These are phyloP conservation scores for Phytopythium sindhum DNA, from an alignment of 352 stramenopile species.

Conservation along the genomic window DNA sequence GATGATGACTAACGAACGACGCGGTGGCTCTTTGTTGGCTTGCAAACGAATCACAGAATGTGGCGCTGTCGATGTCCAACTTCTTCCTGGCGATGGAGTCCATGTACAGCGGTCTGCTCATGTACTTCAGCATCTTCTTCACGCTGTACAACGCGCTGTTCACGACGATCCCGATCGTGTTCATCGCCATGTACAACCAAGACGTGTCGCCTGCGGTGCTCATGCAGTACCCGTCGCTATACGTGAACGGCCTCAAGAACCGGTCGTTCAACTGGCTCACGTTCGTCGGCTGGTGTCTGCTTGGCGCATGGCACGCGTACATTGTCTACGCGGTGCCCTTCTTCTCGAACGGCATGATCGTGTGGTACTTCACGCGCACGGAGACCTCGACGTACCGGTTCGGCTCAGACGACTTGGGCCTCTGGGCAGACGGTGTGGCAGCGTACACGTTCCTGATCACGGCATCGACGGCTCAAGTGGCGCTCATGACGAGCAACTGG, in stretches of 20 bases:
- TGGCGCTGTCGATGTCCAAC: slow-evolving; percentile 80
- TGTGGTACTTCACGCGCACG: slow-evolving; percentile 75
- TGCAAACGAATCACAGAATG: slow-evolving; percentile 28
- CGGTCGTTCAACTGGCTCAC: slow-evolving; percentile 88
- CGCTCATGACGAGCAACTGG: slow-evolving; percentile 89
- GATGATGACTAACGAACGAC: background rate
- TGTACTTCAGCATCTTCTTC: slow-evolving; percentile 90
- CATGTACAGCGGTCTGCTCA: slow-evolving; percentile 86
- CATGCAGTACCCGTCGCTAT: slow-evolving; percentile 89
- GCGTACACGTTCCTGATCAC: slow-evolving; percentile 87
- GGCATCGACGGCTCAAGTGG: slow-evolving; percentile 79
- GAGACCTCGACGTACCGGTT: slow-evolving; percentile 49
- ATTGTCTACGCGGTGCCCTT: slow-evolving; percentile 84
- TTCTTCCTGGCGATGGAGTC: slow-evolving; percentile 82
- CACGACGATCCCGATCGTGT: slow-evolving; percentile 86
- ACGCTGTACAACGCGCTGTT: slow-evolving; percentile 90
- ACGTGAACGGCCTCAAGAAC: slow-evolving; percentile 86
- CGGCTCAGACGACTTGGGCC: slow-evolving; percentile 62
- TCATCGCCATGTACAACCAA: slow-evolving; percentile 91
- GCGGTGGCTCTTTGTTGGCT: background rate
- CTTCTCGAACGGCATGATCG: slow-evolving; percentile 79
- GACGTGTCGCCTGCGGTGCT: slow-evolving; percentile 84
- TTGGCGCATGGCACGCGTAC: slow-evolving; percentile 87
- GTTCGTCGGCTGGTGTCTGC: slow-evolving; percentile 83
- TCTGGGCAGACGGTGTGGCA: slow-evolving; percentile 79